Percentiles rank a stretch among this genome's conserved stretches.
Conservation (phyloP, 345 rosid species). For the Eutrema yunnanense region DNA sequence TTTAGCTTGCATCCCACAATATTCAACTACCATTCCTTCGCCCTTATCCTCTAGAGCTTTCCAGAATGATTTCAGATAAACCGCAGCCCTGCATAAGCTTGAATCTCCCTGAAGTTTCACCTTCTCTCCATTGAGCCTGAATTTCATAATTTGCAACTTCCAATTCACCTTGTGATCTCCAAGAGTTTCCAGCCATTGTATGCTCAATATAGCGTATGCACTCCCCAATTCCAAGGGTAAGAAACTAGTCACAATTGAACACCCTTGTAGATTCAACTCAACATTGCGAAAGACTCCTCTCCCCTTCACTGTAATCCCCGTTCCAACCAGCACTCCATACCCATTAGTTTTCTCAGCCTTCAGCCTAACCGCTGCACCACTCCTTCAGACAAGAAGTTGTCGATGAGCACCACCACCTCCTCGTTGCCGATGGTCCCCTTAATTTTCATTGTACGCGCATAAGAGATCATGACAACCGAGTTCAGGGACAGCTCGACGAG, state of each 20-base stretch:
- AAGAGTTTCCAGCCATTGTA: not conserved
- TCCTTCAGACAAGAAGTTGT: not conserved
- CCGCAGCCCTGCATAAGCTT: not conserved
- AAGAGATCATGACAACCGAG: too few species aligned
- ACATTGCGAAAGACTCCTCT: not conserved
- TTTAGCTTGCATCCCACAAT: too few species aligned
- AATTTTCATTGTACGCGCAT: too few species aligned
- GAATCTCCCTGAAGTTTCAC: not conserved
- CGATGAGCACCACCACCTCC: not conserved
- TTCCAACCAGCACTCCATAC: not conserved
- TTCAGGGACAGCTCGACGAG: too few species aligned
- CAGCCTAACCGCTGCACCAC: not conserved
- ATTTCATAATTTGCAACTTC: not conserved
- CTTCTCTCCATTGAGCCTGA: not conserved
- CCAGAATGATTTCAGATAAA: too few species aligned
- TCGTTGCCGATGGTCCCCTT: too few species aligned
- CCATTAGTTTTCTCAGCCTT: not conserved
- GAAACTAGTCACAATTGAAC: not conserved
- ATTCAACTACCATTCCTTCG: too few species aligned
- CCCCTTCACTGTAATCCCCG: not conserved
- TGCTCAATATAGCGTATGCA: not conserved
- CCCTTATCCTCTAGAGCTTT: too few species aligned
- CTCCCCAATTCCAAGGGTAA: not conserved
- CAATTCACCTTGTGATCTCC: not conserved
- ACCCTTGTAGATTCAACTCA: not conserved